Base-by-base conservation (phyloP, 2,329 filamentous ascomycete species). In the Hymenoscyphus repandus region DNA sequence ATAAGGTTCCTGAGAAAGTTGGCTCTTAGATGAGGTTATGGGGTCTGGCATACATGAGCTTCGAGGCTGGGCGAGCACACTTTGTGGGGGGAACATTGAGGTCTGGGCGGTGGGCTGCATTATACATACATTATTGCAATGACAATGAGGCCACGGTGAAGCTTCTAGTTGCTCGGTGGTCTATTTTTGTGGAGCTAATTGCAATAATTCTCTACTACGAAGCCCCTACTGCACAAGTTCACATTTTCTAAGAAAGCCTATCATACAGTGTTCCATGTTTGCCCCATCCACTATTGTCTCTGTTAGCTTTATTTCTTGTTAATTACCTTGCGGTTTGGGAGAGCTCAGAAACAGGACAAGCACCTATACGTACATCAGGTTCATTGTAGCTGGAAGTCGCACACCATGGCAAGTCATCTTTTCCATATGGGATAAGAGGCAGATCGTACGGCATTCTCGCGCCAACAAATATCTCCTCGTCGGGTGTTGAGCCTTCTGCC, bases 401-500 rank as follows among this genome's bases (percentile, higher is more conserved):
- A 53, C 86, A 88, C 91, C 90, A 96, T 1, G 90, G 90, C 42
- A 77, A 70, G 62, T 95, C 88, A 4, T 69, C 66, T 6, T 68
- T 56, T 0, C 65, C 71, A 62, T 96, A 95, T 6, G 72, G 72
- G 44, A 80, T 79, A 27, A 95, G 66, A 0, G 90, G 90, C 6
- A 91, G 69, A 67, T 83, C 83, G 67, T 95, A 96, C n/a, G 90
- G 88, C 70, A 95, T 83, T 13, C 90, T 77, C 27, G 92, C 71
- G 0, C 86, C 88, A 3, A 95, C 75, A 0, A 83, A 57, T 0
- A 70, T 62, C 6, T 59, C 60, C 55, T n/a, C 61, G 57, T 43
- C 30, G 61, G 42, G 33, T 15, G 58, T 61, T 43, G n/a, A 31
- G 10, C 9, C 31, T n/a, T 30, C 61, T 42, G 37, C 59, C 2